Percentiles rank a stretch among this genome's conserved stretches.
Conservation (phyloP, 2,329 filamentous ascomycete genomes). For the Aschersonia sp. region DNA sequence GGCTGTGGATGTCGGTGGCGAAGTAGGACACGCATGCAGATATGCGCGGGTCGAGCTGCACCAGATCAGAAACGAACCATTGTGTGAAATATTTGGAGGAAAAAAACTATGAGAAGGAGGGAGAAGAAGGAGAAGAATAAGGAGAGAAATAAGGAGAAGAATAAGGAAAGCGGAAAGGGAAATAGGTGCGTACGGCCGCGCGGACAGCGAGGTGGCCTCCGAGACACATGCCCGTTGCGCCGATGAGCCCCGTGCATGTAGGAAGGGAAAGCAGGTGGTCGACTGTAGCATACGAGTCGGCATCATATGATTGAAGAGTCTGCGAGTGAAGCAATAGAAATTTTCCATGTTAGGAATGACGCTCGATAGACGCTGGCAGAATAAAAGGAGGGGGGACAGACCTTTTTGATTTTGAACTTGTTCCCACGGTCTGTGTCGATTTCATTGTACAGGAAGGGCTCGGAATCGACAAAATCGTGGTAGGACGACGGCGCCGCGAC, state of each 20-base stretch:
- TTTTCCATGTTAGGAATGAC: background rate
- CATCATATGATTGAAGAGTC: constrained; percentile 77
- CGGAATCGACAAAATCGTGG: constrained; percentile 81
- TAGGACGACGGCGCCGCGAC: constrained; percentile 83
- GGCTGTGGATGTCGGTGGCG: constrained; percentile 76
- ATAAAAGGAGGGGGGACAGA: constrained; percentile 11
- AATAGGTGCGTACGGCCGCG: constrained; percentile 28
- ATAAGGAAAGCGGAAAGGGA: background rate
- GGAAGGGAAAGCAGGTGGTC: constrained; percentile 55
- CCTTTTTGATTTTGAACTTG: constrained; percentile 71
- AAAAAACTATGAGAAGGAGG: no score
- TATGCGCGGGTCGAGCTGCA: constrained; percentile 57
- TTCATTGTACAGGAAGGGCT: constrained; percentile 71
- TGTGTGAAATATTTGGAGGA: no score
- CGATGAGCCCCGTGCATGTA: constrained; percentile 70
- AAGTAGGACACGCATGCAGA: constrained; percentile 75
- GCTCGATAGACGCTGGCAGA: background rate
- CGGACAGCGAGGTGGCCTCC: constrained; percentile 70
- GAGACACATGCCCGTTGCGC: constrained; percentile 80
- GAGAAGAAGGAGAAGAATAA: no score
- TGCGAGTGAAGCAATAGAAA: constrained; percentile 15
- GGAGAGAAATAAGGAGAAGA: no score
- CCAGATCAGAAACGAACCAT: no score
- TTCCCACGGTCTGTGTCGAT: constrained; percentile 83
- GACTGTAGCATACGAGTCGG: constrained; percentile 54